phyloP scores from a whole-genome alignment of 805 yeast species.

The Nakazawaea wickerhamii region DNA sequence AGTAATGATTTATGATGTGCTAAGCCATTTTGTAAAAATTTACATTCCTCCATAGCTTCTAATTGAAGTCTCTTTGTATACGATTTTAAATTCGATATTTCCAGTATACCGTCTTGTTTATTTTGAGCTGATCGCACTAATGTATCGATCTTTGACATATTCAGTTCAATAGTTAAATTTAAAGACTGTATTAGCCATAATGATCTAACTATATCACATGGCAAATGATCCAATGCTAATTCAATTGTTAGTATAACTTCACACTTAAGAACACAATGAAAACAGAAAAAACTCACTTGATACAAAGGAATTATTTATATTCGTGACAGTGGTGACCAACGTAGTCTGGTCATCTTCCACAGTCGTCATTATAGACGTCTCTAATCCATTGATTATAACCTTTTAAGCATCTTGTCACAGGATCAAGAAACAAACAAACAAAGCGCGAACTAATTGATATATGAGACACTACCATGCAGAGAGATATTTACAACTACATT shows the following conservation, averaged over 20 bases:
- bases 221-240: slow-evolving; percentile 28
- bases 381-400: too few species aligned
- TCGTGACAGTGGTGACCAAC: slow-evolving; percentile 22
- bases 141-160: slow-evolving; percentile 13
- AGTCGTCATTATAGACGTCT: background rate
- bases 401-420: too few species aligned
- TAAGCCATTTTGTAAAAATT: slow-evolving; percentile 18
- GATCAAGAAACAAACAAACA: too few species aligned
- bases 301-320: slow-evolving; percentile 29
- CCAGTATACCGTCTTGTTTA: slow-evolving; percentile 8
- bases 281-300: slow-evolving; percentile 19
- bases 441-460: background rate
- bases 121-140: background rate
- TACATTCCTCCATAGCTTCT: slow-evolving; percentile 23
- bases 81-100: slow-evolving; percentile 15
- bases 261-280: background rate
- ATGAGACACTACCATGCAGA: background rate
- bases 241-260: background rate
- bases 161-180: slow-evolving; percentile 20
- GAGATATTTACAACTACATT: background rate
- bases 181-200: slow-evolving; percentile 31
- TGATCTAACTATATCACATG: slow-evolving; percentile 32
- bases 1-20: slow-evolving; percentile 20
- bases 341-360: slow-evolving; percentile 3
- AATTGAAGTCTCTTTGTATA: slow-evolving; percentile 1